phyloP scores from a whole-genome alignment of 148 eudicot genomes.

The Chenopodium berlandieri region DNA sequence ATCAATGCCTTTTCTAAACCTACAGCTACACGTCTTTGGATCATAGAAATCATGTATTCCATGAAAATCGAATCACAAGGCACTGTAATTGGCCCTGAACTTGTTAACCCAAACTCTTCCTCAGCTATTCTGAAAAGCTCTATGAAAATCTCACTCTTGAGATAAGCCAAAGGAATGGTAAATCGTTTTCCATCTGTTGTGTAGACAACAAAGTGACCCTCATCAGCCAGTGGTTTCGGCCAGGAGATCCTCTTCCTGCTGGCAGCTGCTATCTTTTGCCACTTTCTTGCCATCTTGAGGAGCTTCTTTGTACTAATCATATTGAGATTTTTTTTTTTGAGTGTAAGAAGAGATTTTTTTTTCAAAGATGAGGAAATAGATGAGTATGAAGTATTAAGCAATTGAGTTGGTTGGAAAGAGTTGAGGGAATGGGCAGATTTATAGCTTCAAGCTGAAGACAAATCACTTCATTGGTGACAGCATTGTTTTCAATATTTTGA shows the following conservation, averaged over 20 bases:
- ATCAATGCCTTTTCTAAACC: constrained; percentile 17
- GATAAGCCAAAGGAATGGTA: constrained; percentile 24
- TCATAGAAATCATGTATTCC: constrained; percentile 16
- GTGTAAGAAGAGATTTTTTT: not conserved
- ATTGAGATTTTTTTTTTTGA: not conserved
- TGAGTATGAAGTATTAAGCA: too few relatives aligned
- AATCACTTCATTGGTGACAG: not conserved
- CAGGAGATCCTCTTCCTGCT: constrained; percentile 21
- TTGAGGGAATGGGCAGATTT: constrained; percentile 1
- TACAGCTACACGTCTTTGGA: constrained; percentile 9
- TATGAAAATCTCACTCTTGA: constrained; percentile 7
- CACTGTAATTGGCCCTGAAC: constrained; percentile 12
- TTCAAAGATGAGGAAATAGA: not conserved
- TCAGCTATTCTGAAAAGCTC: constrained; percentile 22
- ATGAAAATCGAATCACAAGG: constrained; percentile 17
- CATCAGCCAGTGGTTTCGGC: constrained; percentile 7
- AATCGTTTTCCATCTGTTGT: constrained; percentile 23
- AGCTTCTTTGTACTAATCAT: constrained; percentile 45
- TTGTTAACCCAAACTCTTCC: constrained; percentile 22
- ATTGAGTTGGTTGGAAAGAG: not conserved
- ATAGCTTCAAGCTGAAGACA: constrained; percentile 15
- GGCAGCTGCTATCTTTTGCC: constrained; percentile 33
- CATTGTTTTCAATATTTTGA: not conserved
- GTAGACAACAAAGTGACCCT: constrained; percentile 26
- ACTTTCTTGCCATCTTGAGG: constrained; percentile 38